Evolutionary conservation across 768 basidiomycete genomes (phyloP).

Genomic region (Mycena galopus): DNA sequence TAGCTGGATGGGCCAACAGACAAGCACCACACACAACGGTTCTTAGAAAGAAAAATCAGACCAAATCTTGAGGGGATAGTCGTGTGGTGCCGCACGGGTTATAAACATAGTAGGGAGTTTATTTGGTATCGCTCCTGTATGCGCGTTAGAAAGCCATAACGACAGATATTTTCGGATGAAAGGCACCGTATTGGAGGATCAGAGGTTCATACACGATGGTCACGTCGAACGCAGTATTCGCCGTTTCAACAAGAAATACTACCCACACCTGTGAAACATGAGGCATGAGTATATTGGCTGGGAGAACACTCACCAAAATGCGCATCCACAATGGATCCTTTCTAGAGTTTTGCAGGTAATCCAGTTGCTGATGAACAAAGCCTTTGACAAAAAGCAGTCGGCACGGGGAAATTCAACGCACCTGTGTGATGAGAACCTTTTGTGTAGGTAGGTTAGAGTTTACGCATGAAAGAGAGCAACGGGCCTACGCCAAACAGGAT

Average conservation of each 20-base stretch:
- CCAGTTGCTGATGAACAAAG: neutral
- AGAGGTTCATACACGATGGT: constrained; percentile 16
- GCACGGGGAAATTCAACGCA: too few relatives aligned
- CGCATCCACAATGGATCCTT: neutral
- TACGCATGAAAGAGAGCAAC: too few relatives aligned
- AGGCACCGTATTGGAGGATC: neutral
- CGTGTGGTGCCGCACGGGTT: too few relatives aligned
- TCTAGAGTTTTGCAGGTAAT: constrained; percentile 1
- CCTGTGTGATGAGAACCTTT: too few relatives aligned
- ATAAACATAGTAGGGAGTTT: neutral
- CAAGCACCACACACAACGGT: constrained; percentile 15
- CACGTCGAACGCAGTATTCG: constrained; percentile 22
- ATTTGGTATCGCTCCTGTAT: neutral
- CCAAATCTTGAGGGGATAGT: too few relatives aligned
- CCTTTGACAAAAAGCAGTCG: too few relatives aligned
- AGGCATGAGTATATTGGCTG: neutral
- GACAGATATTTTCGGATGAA: neutral
- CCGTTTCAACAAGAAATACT: constrained; percentile 35
- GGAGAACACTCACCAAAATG: neutral
- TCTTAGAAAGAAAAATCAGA: too few relatives aligned
- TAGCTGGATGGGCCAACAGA: constrained; percentile 41
- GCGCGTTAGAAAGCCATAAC: neutral
- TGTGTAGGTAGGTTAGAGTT: too few relatives aligned
- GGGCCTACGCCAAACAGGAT: constrained; percentile 16
- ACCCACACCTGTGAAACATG: constrained; percentile 13